These are phyloP conservation scores for Plenodomus biglobosus DNA, from an alignment of 2,329 filamentous ascomycete species.

Conservation along the genomic window DNA sequence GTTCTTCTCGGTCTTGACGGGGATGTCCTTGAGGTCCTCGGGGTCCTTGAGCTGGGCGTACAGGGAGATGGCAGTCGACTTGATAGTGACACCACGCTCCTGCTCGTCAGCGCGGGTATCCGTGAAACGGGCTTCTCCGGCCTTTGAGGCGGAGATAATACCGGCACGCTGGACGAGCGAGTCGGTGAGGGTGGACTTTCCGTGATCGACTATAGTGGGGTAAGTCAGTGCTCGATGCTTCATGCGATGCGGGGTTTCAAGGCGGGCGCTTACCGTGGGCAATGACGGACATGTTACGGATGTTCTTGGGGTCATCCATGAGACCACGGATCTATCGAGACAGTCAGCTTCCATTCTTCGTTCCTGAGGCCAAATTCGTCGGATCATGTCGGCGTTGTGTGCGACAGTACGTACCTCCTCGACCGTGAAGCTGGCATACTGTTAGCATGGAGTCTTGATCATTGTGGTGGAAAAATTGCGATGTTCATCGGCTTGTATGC, in stretches of 20 bases:
- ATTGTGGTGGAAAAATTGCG: not conserved
- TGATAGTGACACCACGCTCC: conserved; percentile 99
- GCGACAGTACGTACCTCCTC: conserved; percentile 67
- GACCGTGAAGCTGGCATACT: conserved; percentile 82
- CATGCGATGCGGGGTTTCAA: conserved; percentile 15
- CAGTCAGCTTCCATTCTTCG: conserved; percentile 30
- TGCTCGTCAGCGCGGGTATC: conserved; percentile 98
- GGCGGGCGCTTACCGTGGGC: conserved; percentile 70
- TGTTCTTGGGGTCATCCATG: conserved; percentile 77
- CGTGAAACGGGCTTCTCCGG: conserved; percentile 92
- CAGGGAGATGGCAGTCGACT: conserved; percentile 99
- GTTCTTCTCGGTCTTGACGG: conserved; percentile 83
- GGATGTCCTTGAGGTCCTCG: conserved; percentile 94
- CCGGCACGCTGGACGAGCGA: conserved; percentile 98
- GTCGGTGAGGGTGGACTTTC: conserved; percentile 99
- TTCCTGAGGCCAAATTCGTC: conserved; percentile 14
- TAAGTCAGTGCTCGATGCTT: conserved; percentile 26
- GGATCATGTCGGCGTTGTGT: conserved; percentile 21
- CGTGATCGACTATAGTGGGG: conserved; percentile 77
- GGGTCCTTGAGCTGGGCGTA: conserved; percentile 79
- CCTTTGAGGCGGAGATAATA: conserved; percentile 98
- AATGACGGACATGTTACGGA: conserved; percentile 99
- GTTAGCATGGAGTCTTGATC: conserved; percentile 51
- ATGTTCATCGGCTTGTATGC: not conserved
- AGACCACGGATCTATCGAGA: conserved; percentile 65